Percentiles rank a stretch among this genome's conserved stretches.
These are phyloP conservation scores for Ensete ventricosum DNA, from an alignment of 176 grass and related monocot genomes.

Conservation along the genomic window DNA sequence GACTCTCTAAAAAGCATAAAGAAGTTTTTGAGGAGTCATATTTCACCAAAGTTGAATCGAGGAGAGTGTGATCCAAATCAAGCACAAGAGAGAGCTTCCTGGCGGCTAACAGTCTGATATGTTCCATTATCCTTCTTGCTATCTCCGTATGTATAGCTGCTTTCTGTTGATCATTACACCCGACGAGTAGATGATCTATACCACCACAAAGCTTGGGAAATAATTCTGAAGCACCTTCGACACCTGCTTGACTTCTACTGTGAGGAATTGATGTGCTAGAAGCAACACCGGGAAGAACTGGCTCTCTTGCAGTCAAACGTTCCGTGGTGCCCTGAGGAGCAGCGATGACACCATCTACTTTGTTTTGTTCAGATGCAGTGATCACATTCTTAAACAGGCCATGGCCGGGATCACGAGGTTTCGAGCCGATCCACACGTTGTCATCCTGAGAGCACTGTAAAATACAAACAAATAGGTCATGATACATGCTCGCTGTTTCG, in stretches of 20 bases:
- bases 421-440: slow-evolving; percentile 51
- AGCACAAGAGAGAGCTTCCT: slow-evolving; percentile 85
- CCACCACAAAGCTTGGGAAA: not conserved
- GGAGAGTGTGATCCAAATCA: slow-evolving; percentile 95
- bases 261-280: slow-evolving; percentile 20
- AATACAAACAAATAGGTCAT: slow-evolving; percentile 2
- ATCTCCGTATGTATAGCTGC: slow-evolving; percentile 94
- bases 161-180: slow-evolving; percentile 91
- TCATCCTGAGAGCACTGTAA: slow-evolving; percentile 41
- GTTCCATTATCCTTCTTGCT: slow-evolving; percentile 75
- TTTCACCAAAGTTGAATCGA: slow-evolving; percentile 88
- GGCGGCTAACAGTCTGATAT: slow-evolving; percentile 73
- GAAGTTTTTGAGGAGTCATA: not conserved
- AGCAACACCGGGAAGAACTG: slow-evolving; percentile 36
- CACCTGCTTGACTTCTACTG: slow-evolving; percentile 9
- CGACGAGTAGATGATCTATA: slow-evolving; percentile 72
- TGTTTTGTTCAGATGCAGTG: slow-evolving; percentile 31
- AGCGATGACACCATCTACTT: slow-evolving; percentile 32
- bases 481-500: not conserved
- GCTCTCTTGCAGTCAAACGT: not conserved
- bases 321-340: slow-evolving; percentile 31
- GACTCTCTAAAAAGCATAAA: too few species aligned
- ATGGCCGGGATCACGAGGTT: slow-evolving; percentile 72
- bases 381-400: slow-evolving; percentile 42
- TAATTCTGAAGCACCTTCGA: not conserved